phyloP scores from a whole-genome alignment of 257 asterid species.

The Henckelia pumila region DNA sequence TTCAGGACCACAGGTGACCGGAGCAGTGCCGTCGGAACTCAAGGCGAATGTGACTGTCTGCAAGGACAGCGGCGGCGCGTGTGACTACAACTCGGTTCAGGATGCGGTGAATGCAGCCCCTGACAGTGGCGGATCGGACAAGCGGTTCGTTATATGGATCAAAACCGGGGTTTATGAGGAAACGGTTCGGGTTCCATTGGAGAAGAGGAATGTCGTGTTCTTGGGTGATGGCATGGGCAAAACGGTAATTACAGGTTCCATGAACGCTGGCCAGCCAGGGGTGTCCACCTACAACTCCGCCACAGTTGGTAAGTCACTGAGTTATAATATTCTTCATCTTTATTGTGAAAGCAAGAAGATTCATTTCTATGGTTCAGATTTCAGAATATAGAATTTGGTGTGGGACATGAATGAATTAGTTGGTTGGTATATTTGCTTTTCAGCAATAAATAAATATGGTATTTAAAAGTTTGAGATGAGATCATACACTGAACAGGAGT shows the following conservation, averaged over 20 bases:
- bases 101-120: conserved; percentile 50
- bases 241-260: conserved; percentile 45
- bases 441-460: no score
- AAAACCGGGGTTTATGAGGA: neutral
- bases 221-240: conserved; percentile 56
- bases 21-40: conserved; percentile 32
- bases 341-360: neutral
- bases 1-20: conserved; percentile 9
- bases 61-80: conserved; percentile 25
- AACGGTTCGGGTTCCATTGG: neutral
- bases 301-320: neutral
- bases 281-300: conserved; percentile 39
- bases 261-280: conserved; percentile 39
- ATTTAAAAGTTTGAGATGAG: neutral
- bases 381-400: no score
- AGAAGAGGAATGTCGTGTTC: conserved; percentile 9
- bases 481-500: conserved; percentile 29
- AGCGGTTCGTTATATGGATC: conserved; percentile 1
- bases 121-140: conserved; percentile 4
- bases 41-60: conserved; percentile 42
- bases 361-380: no score
- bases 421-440: no score
- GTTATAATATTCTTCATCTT: neutral
- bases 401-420: no score
- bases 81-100: conserved; percentile 34